Evolutionary conservation across 805 yeast genomes (phyloP).

Genomic region (Myxozyma neotropica): DNA sequence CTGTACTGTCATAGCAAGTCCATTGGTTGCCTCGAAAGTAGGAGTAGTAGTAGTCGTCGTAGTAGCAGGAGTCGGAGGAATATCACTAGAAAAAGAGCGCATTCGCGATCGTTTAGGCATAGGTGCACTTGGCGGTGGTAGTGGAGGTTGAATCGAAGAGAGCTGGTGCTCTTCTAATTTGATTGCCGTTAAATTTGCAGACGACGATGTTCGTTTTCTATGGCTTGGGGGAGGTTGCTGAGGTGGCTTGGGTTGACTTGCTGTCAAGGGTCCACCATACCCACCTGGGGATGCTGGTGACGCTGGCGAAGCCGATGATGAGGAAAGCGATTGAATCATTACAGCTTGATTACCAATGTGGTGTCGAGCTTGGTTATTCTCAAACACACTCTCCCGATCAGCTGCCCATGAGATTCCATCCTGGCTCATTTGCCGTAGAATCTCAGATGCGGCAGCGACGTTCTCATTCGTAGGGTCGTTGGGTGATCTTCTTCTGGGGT

Average conservation of each 20-base stretch:
- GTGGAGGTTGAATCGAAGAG: neutral
- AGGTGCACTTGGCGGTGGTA: neutral
- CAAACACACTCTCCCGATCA: neutral
- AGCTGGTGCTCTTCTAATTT: neutral
- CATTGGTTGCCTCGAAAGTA: too few species aligned
- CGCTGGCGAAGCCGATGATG: neutral
- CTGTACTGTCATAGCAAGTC: neutral
- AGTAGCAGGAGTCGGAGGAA: neutral
- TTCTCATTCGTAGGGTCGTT: neutral
- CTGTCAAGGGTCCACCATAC: neutral
- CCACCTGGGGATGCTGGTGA: neutral
- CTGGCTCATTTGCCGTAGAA: constrained; percentile 31
- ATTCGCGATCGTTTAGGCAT: neutral
- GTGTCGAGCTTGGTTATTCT: neutral
- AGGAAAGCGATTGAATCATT: neutral
- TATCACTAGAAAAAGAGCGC: too few species aligned
- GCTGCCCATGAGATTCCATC: neutral
- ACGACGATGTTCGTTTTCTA: constrained; percentile 5
- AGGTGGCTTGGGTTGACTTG: neutral
- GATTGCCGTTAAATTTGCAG: neutral
- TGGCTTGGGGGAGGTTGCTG: neutral
- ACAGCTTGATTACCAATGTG: neutral
- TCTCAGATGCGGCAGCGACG: constrained; percentile 26
- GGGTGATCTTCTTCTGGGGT: neutral
- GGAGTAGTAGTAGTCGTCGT: neutral